Evolutionary conservation across 805 yeast genomes (phyloP).

Genomic region (Soucietia sequanensis): DNA sequence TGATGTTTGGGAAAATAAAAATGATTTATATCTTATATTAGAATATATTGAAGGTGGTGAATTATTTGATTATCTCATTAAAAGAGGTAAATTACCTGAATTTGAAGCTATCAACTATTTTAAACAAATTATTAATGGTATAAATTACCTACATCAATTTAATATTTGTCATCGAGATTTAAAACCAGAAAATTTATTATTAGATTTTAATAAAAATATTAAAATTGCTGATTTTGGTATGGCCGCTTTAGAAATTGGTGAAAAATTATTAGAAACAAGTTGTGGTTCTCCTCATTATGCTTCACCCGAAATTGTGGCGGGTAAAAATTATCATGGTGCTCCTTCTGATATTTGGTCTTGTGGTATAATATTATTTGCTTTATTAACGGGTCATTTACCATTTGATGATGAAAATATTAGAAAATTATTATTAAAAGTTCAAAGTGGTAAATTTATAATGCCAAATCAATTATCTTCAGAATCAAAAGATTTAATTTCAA

Average conservation of each 20-base stretch:
- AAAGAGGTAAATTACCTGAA: constrained; percentile 85
- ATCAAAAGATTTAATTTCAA: constrained; percentile 80
- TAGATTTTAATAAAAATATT: constrained; percentile 83
- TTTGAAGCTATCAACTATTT: constrained; percentile 88
- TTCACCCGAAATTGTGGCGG: constrained; percentile 96
- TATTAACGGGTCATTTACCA: constrained; percentile 92
- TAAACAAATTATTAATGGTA: constrained; percentile 80
- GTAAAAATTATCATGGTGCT: constrained; percentile 92
- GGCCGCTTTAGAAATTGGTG: constrained; percentile 93
- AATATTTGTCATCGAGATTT: constrained; percentile 88
- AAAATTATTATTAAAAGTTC: constrained; percentile 82
- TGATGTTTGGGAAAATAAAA: constrained; percentile 86
- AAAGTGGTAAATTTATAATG: constrained; percentile 82
- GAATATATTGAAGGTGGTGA: constrained; percentile 99
- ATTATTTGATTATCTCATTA: constrained; percentile 85
- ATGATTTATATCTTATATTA: constrained; percentile 78
- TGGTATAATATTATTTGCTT: constrained; percentile 91
- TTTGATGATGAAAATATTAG: constrained; percentile 96
- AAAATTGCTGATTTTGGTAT: constrained; percentile 98
- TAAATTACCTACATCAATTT: constrained; percentile 79
- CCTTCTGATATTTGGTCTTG: constrained; percentile 98
- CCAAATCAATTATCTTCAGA: constrained; percentile 77
- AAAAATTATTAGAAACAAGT: constrained; percentile 82
- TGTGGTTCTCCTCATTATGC: constrained; percentile 99
- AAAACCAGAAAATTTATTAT: constrained; percentile 74